Conservation (phyloP, 164 flowering plant genomes). For the Annona squamosa region DNA sequence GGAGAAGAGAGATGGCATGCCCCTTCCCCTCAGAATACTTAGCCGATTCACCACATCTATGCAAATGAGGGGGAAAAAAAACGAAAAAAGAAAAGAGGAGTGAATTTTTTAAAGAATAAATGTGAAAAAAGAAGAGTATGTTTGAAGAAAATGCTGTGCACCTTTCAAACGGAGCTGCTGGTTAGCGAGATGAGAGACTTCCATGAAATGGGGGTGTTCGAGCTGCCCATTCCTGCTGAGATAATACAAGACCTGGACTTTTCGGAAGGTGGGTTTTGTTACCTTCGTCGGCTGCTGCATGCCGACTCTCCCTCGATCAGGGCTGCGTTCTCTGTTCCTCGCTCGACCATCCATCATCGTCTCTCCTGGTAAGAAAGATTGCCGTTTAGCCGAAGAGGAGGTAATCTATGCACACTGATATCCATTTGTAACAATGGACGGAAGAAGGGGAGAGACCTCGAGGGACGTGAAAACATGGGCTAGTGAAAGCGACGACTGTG, state of each 20-base stretch:
- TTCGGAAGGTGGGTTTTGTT: conserved; percentile 24
- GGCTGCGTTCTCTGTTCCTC: conserved; percentile 33
- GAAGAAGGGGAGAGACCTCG: not conserved
- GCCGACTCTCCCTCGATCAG: conserved; percentile 25
- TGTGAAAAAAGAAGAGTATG: not conserved
- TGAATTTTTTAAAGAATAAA: not conserved
- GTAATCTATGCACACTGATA: not conserved
- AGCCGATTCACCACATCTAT: conserved; percentile 72
- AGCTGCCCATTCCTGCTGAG: conserved; percentile 59
- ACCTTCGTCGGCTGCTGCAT: conserved; percentile 14
- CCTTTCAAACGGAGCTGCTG: conserved; percentile 20
- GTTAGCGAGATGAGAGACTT: conserved; percentile 35
- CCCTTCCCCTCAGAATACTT: conserved; percentile 63
- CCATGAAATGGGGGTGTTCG: conserved; percentile 71
- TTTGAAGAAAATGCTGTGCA: conserved; percentile 2
- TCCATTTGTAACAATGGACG: not conserved
- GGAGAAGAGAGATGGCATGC: conserved; percentile 77
- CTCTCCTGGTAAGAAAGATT: not conserved
- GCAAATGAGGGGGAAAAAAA: not conserved
- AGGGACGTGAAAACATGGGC: conserved; percentile 1
- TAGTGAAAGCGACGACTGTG: not conserved
- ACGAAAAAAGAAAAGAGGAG: not conserved
- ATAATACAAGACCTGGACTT: conserved; percentile 50
- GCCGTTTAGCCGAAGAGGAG: not conserved
- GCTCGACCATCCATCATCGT: conserved; percentile 27